Base-by-base conservation (phyloP, 805 yeast species). In the Yamadazyma tumulicola region DNA sequence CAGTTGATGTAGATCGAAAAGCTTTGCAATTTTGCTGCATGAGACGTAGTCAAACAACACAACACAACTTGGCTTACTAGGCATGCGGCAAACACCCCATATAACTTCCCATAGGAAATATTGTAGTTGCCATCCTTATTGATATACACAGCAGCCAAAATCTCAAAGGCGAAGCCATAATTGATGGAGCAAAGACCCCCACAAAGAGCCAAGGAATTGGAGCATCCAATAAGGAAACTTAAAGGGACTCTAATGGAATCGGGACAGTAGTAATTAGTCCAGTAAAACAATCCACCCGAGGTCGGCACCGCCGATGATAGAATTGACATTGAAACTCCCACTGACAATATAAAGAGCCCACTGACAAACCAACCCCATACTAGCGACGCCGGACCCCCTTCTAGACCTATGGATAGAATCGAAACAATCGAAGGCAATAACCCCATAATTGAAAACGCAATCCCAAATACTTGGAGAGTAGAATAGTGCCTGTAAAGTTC, bases 281-380 rank as follows among this genome's bases (percentile, higher is more conserved):
- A 48, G 28, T 50, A 50, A 24, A 79, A 82, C 24, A 81, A 59
- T 6, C 89, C 89, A 36, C 89, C 88, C 14, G 82, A 74, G 1
- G 88, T 81, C 18, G 91, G 88, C 43, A 79, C 72, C 1, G 86
- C 74, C 25, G 80, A 71, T 1, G 81, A 84, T 41, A 80, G 54
- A 47, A 79, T 82, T 4, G 84, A 67, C 78, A 82, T 73, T 12
- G 81, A 65, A 6, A 72, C 42, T 12, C 85, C 87, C 11, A 78
- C 70, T 6, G 66, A 50, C 35, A 79, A 49, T 36, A 81, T 77
- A 46, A 78, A 75, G 9, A 64, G 39, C 4, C 78, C 69, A 20
- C 85, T 69, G n/a, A 77, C 48, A 30, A 78, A 55, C 89, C 89
- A 82, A 30, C 85, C 82, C 88, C 88, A 82, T 4, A 79, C 64